Base-by-base conservation (phyloP, 192 early-diverging fungal species). In the Phlyctochytrium planicorne region DNA sequence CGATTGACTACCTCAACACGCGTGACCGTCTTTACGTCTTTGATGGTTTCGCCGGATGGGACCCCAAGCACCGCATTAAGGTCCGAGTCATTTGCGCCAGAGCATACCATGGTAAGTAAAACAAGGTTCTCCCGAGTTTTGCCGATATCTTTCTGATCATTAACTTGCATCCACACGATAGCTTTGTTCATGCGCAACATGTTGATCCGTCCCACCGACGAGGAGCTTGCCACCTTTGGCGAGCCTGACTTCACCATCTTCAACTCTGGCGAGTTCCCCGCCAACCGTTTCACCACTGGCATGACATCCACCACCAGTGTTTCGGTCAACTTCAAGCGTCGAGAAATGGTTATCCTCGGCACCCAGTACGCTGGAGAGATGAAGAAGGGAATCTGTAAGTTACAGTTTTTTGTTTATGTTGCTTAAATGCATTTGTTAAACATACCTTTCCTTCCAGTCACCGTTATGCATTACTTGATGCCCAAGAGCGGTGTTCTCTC, bases 331-430 rank as follows among this genome's bases (percentile, higher is more conserved):
- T 97, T 97, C 61, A 87, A 90, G 76, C 89, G 90, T 78, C 73
- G 75, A 30, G 92, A 97, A 79, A 97, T 97, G 95, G 91, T 97
- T 30, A 97, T 97, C 53, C 83, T 97, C 47, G 95, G 95, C 53
- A 93, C 93, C 64, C 90, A 95, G 79, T 97, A 97, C 67, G 95
- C 95, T 62, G 95, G 95, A 63, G 95, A 97, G 82, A 97, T 97
- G 95, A 97, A 97, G 84, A 97, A 97, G 88, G 95, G 94, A 57
- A 73, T 76, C 40, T 47, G 80, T 89, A 71, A 74, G 78, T 81
- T 34, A 53, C 62, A 47, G 55, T 62, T 24, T 63, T 34, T 77
- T 35, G 20, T 62, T 37, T 52, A 31, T 30, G 24, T 63, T 16
- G 34, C 60, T 4, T 17, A 29, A 70, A 10, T 17, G 6, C n/a